Evolutionary conservation across 78 protist genomes (phyloP), one percentile per base, ranked within the genome.

Genomic region (Neovahlkampfia damariscottae): DNA sequence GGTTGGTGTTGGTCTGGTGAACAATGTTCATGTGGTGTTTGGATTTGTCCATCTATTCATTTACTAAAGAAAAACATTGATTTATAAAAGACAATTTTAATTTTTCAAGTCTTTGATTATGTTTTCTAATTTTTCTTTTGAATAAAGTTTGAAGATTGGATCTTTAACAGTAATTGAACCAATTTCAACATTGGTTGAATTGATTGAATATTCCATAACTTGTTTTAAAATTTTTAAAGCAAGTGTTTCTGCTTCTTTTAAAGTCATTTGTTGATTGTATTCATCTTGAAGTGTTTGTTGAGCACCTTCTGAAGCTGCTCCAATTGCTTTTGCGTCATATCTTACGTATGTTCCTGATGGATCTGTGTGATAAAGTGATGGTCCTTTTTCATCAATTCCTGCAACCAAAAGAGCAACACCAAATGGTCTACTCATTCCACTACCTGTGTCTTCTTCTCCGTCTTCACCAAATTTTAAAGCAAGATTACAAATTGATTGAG

Each of bases 191-290:
- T 92, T 95, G 9, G 71, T 82, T 35, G 67, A 67, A 35, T 76
- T 84, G 40, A 96, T 41, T 68, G 89, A 88, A 71, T 98, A 98
- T 77, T 98, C 99, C 99, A 98, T 98, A n/a, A 96, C 99, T 77
- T 93, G 95, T 82, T 94, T 94, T 35, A 97, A 89, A 0, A 88
- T 89, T 1, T 75, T 1, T 8, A 96, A 74, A 3, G 98, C 97
- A 0, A 91, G 35, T 30, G 32, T 66, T 70, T 91, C 94, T 5
- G 96, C 96, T 62, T 97, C 97, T 3, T 0, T 76, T 0, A 97
- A 75, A 19, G 98, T 87, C 84, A 97, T 83, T 7, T 84, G 5
- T 67, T 85, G 82, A 77, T 86, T 80, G 80, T 89, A 97, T 27
- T 83, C 32, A 39, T 94, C 98, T 70, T 89, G 90, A 40, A 98